These are phyloP conservation scores for Capsicum baccatum DNA, from an alignment of 257 asterid species.

Conservation along the genomic window DNA sequence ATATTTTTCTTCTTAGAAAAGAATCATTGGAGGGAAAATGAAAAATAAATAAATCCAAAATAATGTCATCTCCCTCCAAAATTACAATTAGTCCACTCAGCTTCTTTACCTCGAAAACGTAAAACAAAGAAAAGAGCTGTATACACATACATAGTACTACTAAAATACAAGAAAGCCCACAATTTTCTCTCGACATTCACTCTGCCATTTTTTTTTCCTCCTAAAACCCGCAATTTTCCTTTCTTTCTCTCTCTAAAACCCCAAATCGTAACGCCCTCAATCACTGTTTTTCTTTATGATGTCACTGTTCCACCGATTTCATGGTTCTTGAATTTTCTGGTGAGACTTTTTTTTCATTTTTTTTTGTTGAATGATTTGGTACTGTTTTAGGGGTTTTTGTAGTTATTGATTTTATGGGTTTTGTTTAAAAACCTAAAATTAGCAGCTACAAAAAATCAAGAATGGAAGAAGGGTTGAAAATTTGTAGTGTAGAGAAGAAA, in stretches of 20 bases:
- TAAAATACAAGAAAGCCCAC: conserved; percentile 5
- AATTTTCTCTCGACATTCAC: neutral
- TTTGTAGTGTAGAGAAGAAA: conserved; percentile 31
- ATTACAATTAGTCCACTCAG: conserved; percentile 8
- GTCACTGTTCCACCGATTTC: conserved; percentile 27
- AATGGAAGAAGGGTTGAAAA: conserved; percentile 45
- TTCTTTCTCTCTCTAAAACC: conserved; percentile 37
- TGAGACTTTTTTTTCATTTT: neutral
- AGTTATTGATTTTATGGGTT: neutral
- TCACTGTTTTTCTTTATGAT: neutral
- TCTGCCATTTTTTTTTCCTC: neutral
- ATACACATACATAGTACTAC: neutral
- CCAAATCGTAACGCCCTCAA: conserved; percentile 22
- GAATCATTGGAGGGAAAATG: conserved; percentile 13
- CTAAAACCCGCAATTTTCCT: conserved; percentile 23
- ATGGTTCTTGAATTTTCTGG: neutral
- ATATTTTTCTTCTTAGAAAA: neutral
- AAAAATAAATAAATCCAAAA: neutral
- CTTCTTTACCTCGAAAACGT: conserved; percentile 24
- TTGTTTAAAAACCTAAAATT: neutral
- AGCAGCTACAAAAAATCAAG: neutral
- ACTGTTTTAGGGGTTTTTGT: neutral
- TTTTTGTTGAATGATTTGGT: neutral
- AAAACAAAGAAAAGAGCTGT: neutral
- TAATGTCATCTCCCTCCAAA: conserved; percentile 9